A percentile compares a stretch with the other conserved stretches of the same genome.
Evolutionary conservation across 805 yeast species (phyloP).

Genomic region (Candida parachauliodes): DNA sequence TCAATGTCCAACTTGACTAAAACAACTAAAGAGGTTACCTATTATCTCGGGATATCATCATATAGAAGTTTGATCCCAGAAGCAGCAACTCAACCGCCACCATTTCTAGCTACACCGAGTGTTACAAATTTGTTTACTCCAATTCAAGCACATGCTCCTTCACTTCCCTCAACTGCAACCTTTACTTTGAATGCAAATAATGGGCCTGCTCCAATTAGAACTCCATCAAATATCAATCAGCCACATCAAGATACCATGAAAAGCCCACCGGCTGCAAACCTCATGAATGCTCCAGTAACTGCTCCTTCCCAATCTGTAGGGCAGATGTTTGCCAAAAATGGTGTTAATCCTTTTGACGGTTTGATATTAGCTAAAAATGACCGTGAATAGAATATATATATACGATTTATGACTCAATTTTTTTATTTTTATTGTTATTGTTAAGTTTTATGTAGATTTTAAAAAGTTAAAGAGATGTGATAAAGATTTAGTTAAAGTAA

Average conservation of each 20-base stretch:
- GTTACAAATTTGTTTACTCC: constrained; percentile 32
- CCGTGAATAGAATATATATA: background rate
- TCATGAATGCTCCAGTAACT: constrained; percentile 11
- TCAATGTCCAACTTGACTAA: constrained; percentile 78
- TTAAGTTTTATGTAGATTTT: no score
- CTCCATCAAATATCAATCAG: constrained; percentile 15
- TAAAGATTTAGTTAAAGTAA: no score
- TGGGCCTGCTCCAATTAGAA: constrained; percentile 18
- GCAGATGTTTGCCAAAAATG: constrained; percentile 32
- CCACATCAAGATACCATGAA: background rate
- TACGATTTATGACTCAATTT: constrained; percentile 1
- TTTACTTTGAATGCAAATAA: background rate
- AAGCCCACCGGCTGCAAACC: background rate
- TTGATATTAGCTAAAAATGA: constrained; percentile 23
- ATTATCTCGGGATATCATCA: constrained; percentile 60
- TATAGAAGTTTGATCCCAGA: constrained; percentile 30
- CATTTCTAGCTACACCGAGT: constrained; percentile 27
- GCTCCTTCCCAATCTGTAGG: constrained; percentile 32
- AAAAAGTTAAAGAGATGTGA: no score
- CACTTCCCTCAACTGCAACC: constrained; percentile 8
- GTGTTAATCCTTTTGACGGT: constrained; percentile 39
- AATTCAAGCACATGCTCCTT: constrained; percentile 21
- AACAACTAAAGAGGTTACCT: constrained; percentile 88
- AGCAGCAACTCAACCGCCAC: constrained; percentile 8
- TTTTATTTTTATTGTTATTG: no score